Evolutionary conservation across 257 asterid species (phyloP).

Genomic region (Primulina huaijiensis): DNA sequence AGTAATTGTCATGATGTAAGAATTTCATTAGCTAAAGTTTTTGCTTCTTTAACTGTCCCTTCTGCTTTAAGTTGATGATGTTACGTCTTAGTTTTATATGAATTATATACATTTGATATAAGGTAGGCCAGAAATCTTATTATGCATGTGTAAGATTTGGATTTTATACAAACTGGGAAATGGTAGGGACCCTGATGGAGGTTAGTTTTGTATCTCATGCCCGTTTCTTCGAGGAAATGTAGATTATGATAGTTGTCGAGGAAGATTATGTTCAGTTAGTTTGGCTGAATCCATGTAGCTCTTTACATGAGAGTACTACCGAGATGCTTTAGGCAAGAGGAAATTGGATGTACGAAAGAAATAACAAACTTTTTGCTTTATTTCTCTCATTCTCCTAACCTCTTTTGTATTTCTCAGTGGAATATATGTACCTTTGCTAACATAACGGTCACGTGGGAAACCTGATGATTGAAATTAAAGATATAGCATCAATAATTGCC

Average conservation of each 20-base stretch:
- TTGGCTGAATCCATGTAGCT: not conserved
- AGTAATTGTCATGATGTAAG: constrained; percentile 36
- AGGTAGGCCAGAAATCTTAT: constrained; percentile 23
- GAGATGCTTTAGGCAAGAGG: not conserved
- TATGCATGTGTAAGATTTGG: not conserved
- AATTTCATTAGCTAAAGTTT: constrained; percentile 24
- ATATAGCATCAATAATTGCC: not conserved
- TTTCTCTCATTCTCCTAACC: not conserved
- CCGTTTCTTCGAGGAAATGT: not conserved
- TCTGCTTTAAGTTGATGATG: constrained; percentile 24
- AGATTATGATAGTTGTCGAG: not conserved
- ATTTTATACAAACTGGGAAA: not conserved
- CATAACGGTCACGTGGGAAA: not conserved
- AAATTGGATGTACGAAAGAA: not conserved
- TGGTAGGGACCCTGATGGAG: not conserved
- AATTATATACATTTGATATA: constrained; percentile 26
- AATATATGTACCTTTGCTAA: not conserved
- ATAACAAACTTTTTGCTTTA: not conserved
- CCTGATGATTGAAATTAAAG: not conserved
- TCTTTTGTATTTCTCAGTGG: not conserved
- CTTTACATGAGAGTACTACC: not conserved
- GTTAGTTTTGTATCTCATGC: not conserved
- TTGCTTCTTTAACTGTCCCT: constrained; percentile 15
- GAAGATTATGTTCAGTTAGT: not conserved
- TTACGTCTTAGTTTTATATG: constrained; percentile 16